phyloP scores from a whole-genome alignment of 2,329 filamentous ascomycete species.

The Nothophaeocryptopus gaeumannii region DNA sequence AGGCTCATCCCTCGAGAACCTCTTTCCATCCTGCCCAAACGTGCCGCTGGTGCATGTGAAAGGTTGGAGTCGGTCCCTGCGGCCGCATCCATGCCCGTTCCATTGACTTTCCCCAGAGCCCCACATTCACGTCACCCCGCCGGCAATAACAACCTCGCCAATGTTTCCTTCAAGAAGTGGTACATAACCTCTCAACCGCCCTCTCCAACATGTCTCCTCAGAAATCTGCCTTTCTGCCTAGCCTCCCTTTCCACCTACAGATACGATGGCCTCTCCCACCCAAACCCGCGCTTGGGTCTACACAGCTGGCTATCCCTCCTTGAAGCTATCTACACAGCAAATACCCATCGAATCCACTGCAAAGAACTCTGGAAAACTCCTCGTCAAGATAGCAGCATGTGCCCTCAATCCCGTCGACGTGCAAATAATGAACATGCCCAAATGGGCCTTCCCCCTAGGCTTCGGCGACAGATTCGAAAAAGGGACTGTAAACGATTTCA shows the following conservation, averaged over 20 bases:
- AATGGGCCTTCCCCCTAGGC: slow-evolving; percentile 26
- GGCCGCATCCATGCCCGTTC: too few species aligned
- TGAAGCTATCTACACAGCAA: slow-evolving; percentile 26
- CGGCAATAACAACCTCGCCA: too few species aligned
- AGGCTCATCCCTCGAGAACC: too few species aligned
- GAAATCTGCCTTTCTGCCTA: too few species aligned
- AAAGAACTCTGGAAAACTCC: slow-evolving; percentile 24
- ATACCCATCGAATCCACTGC: slow-evolving; percentile 22
- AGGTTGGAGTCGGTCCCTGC: too few species aligned
- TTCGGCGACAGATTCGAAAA: slow-evolving; percentile 26
- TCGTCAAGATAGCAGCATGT: slow-evolving; percentile 33
- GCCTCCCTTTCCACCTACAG: neutral
- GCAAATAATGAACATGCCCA: slow-evolving; percentile 36
- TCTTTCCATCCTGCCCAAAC: too few species aligned
- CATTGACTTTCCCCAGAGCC: too few species aligned
- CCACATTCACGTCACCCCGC: neutral
- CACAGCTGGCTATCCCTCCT: slow-evolving; percentile 33
- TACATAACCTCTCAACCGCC: too few species aligned
- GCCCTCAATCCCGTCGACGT: slow-evolving; percentile 39
- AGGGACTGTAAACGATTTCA: slow-evolving; percentile 34
- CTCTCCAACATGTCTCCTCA: too few species aligned
- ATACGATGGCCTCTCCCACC: slow-evolving; percentile 22
- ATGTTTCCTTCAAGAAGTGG: too few species aligned
- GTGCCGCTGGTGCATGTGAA: too few species aligned
- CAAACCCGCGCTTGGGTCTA: slow-evolving; percentile 34